Percentiles rank a stretch among this genome's conserved stretches.
These are phyloP conservation scores for Aspergillus awamori DNA, from an alignment of 2,329 filamentous ascomycete genomes.

Conservation along the genomic window DNA sequence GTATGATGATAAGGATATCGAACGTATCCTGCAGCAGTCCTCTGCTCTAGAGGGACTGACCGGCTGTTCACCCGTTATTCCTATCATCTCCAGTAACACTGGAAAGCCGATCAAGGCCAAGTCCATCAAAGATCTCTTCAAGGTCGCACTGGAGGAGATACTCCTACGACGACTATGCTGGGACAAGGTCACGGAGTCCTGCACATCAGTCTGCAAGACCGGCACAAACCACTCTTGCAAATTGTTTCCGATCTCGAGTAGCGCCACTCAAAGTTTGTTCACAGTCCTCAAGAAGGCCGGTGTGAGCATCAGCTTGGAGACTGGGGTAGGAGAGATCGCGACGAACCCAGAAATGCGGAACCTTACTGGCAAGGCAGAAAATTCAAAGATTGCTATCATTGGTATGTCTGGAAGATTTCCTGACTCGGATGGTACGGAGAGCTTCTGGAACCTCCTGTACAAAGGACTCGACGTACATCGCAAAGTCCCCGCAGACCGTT, in stretches of 20 bases:
- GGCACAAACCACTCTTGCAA: constrained; percentile 21
- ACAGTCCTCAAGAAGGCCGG: constrained; percentile 35
- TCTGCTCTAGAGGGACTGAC: constrained; percentile 35
- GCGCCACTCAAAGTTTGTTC: constrained; percentile 37
- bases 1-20: constrained; percentile 54
- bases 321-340: constrained; percentile 29
- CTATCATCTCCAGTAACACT: constrained; percentile 43
- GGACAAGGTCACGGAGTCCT: constrained; percentile 44
- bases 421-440: constrained; percentile 69
- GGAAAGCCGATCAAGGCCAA: constrained; percentile 34
- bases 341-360: constrained; percentile 27
- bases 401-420: constrained; percentile 80
- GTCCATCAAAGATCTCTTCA: constrained; percentile 37
- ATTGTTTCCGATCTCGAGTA: constrained; percentile 36
- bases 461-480: constrained; percentile 73
- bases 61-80: constrained; percentile 34
- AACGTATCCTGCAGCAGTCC: constrained; percentile 50
- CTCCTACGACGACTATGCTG: constrained; percentile 44
- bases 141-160: constrained; percentile 41
- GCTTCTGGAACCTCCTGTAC: constrained; percentile 74
- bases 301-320: constrained; percentile 32
- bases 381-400: constrained; percentile 78
- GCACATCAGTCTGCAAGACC: constrained; percentile 27
- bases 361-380: constrained; percentile 34
- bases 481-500: constrained; percentile 66